These are phyloP conservation scores for Hyaloscypha finlandica DNA, from an alignment of 495 filamentous ascomycete species.

Conservation along the genomic window DNA sequence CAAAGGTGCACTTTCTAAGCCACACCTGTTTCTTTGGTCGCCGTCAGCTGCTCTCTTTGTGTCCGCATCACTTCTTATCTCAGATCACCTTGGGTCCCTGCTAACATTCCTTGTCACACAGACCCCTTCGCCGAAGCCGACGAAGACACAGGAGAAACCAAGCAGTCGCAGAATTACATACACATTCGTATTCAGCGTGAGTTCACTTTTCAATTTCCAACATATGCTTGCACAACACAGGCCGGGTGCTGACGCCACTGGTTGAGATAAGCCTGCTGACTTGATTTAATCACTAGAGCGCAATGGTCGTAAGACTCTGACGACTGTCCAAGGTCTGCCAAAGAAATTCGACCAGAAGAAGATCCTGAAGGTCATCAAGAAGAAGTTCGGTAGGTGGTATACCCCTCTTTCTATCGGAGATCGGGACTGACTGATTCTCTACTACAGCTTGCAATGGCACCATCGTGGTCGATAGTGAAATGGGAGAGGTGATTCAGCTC, in stretches of 20 bases:
- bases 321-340: conserved; percentile 95
- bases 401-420: not conserved
- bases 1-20: not conserved
- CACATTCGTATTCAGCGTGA: conserved; percentile 99
- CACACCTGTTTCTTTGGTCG: not conserved
- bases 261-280: conserved; percentile 32
- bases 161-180: conserved; percentile 96
- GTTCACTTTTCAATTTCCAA: conserved; percentile 36
- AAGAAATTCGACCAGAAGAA: conserved; percentile 99
- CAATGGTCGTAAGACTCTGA: conserved; percentile 99
- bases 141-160: conserved; percentile 92
- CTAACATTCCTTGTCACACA: conserved; percentile 39
- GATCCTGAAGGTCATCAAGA: conserved; percentile 99
- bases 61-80: conserved; percentile 5
- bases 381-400: conserved; percentile 84
- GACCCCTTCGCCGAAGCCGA: conserved; percentile 99
- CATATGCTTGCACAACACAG: conserved; percentile 7
- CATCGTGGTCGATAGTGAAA: conserved; percentile 93
- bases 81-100: not conserved
- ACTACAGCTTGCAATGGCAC: conserved; percentile 98
- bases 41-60: not conserved
- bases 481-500: conserved; percentile 99
- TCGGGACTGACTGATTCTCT: conserved; percentile 5
- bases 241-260: conserved; percentile 20
- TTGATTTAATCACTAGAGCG: conserved; percentile 65